Evolutionary conservation across 2,329 filamentous ascomycete genomes (phyloP).

Genomic region (Microcera coccophila): DNA sequence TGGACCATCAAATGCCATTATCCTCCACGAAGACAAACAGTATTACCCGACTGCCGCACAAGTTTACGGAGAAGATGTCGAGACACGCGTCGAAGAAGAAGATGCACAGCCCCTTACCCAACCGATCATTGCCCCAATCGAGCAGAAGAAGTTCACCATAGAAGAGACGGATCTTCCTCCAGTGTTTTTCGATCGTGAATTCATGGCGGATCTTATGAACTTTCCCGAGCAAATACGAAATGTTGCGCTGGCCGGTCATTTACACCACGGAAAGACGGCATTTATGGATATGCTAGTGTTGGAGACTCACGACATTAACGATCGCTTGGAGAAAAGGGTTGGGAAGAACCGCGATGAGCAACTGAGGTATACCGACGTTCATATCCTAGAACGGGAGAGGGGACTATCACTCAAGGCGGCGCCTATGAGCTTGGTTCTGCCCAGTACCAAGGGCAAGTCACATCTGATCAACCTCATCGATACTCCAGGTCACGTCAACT

Average conservation of each 20-base stretch:
- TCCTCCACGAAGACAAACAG: slow-evolving; percentile 98
- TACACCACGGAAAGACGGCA: slow-evolving; percentile 97
- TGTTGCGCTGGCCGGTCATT: slow-evolving; percentile 82
- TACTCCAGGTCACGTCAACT: slow-evolving; percentile 96
- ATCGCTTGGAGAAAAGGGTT: slow-evolving; percentile 73
- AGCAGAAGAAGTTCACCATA: slow-evolving; percentile 93
- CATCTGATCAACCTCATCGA: slow-evolving; percentile 93
- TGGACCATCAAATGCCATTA: slow-evolving; percentile 91
- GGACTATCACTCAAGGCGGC: slow-evolving; percentile 89
- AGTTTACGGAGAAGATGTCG: slow-evolving; percentile 89
- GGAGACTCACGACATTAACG: slow-evolving; percentile 85
- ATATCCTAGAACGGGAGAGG: slow-evolving; percentile 81
- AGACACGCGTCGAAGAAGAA: slow-evolving; percentile 94
- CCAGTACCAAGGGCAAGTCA: slow-evolving; percentile 86
- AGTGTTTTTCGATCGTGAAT: slow-evolving; percentile 81
- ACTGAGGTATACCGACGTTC: slow-evolving; percentile 89
- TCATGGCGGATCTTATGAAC: slow-evolving; percentile 95
- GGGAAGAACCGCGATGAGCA: slow-evolving; percentile 84
- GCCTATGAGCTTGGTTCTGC: slow-evolving; percentile 90
- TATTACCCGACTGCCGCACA: slow-evolving; percentile 98
- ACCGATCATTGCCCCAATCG: slow-evolving; percentile 88
- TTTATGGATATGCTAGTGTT: slow-evolving; percentile 98
- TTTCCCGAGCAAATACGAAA: slow-evolving; percentile 94
- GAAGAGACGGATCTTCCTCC: slow-evolving; percentile 87
- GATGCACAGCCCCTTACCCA: slow-evolving; percentile 89